Base-by-base conservation (phyloP, 768 basidiomycete genomes). In the Mycena indigotica region DNA sequence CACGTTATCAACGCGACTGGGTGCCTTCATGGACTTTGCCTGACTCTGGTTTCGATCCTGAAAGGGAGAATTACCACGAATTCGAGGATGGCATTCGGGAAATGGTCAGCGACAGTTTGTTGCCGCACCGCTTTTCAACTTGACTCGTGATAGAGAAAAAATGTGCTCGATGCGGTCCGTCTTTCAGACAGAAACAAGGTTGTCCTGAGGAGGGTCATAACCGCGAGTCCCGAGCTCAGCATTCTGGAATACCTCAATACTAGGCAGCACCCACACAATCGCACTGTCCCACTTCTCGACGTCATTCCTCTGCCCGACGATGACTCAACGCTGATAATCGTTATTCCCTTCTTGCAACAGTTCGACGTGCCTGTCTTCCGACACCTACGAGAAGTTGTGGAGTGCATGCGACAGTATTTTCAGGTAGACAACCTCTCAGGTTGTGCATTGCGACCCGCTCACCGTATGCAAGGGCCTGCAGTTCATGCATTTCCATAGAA, bases 261-360 rank as follows among this genome's bases (percentile, higher is more conserved):
- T 3, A 39, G 28, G 0, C 15, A 29, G 1, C 65, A 69, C 51
- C 55, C 66, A n/a, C 28, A 66, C 15, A 72, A 70, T 52, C 61
- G 60, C 35, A 50, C 62, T 10, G 66, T 69, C 5, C 67, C 67
- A 1, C 35, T 72, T 2, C 58, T 68, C 1, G 68, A 69, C 28
- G 38, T 66, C 4, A 60, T 72, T 6, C 62, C 55, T 1, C 39
- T 67, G 8, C 69, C 69, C 12, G 53, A 59, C 44, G 38, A 57
- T 28, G 45, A 60, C 12, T 8, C n/a, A 16, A 28, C 35, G 3
- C 39, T 48, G 1, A 21, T 70, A 3, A 16, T 69, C n/a, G 67
- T 69, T 2, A 67, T 70, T 64, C 68, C 68, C 4, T 39, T 60
- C 25, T 53, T 67, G 4, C 38, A 58, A 2, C 52, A 21, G 8